A percentile compares a stretch with the other conserved stretches of the same genome.
phyloP scores from a whole-genome alignment of 2,329 filamentous ascomycete genomes.

The Aaosphaeria pasadenensis region DNA sequence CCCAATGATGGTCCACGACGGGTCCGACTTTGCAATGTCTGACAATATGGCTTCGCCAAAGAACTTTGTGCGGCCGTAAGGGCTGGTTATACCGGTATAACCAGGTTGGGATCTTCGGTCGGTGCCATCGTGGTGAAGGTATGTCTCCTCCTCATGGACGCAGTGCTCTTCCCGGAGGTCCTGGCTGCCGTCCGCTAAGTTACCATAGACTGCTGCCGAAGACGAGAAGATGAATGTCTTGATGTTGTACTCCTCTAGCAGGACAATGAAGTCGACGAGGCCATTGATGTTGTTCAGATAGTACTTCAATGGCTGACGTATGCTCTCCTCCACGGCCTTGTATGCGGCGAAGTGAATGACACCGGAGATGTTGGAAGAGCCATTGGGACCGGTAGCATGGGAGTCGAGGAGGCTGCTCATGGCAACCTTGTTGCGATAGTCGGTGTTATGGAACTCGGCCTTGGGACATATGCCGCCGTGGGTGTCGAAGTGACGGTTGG shows the following conservation, averaged over 20 bases:
- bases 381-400: not conserved
- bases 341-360: slow-evolving; percentile 65
- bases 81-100: slow-evolving; percentile 53
- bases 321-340: slow-evolving; percentile 61
- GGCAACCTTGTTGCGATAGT: not conserved
- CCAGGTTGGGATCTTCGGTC: not conserved
- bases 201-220: slow-evolving; percentile 61
- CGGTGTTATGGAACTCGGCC: not conserved
- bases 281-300: slow-evolving; percentile 63
- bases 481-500: slow-evolving; percentile 1
- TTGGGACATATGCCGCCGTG: not conserved
- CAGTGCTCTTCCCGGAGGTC: not conserved
- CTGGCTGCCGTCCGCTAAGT: slow-evolving; percentile 6
- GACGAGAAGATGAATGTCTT: slow-evolving; percentile 63
- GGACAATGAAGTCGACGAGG: slow-evolving; percentile 54
- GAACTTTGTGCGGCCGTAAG: slow-evolving; percentile 63
- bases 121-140: not conserved
- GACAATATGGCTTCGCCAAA: slow-evolving; percentile 62
- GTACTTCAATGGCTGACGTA: slow-evolving; percentile 56
- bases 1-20: slow-evolving; percentile 58
- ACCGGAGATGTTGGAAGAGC: slow-evolving; percentile 40
- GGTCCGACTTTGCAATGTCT: slow-evolving; percentile 56
- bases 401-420: slow-evolving; percentile 1
- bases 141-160: not conserved
- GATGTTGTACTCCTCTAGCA: slow-evolving; percentile 55